Evolutionary conservation across 768 basidiomycete species (phyloP).

Genomic region (Chlorophyllum brunneum): DNA sequence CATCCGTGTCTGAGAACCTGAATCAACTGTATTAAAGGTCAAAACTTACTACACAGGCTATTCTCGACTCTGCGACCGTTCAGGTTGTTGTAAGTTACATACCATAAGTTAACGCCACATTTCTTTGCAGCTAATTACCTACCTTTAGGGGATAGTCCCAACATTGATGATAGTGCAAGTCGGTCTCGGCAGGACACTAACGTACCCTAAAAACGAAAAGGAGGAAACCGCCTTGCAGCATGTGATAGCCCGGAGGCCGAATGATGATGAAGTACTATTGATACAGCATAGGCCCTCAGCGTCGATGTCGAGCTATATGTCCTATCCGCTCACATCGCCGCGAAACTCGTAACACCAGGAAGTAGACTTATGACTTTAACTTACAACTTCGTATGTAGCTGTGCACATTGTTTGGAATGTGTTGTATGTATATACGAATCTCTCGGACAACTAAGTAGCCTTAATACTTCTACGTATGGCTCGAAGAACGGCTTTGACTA

Average conservation of each 20-base stretch:
- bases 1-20: too few species aligned
- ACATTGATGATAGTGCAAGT: conserved; percentile 33
- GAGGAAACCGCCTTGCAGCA: not conserved
- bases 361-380: too few species aligned
- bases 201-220: not conserved
- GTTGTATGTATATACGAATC: too few species aligned
- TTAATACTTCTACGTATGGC: too few species aligned
- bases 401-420: too few species aligned
- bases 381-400: too few species aligned
- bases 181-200: conserved; percentile 24
- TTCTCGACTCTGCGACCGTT: conserved; percentile 24
- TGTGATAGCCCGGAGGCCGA: not conserved
- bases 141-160: conserved; percentile 27
- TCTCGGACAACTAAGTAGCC: too few species aligned
- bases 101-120: not conserved
- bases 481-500: too few species aligned
- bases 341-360: too few species aligned
- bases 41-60: too few species aligned
- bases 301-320: not conserved
- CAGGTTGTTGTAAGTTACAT: conserved; percentile 25
- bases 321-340: too few species aligned
- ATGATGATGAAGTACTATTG: not conserved
- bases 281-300: not conserved
- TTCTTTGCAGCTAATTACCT: not conserved
- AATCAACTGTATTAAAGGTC: too few species aligned